Conservation (phyloP, 306 rosid species). For the Citrullus amarus region DNA sequence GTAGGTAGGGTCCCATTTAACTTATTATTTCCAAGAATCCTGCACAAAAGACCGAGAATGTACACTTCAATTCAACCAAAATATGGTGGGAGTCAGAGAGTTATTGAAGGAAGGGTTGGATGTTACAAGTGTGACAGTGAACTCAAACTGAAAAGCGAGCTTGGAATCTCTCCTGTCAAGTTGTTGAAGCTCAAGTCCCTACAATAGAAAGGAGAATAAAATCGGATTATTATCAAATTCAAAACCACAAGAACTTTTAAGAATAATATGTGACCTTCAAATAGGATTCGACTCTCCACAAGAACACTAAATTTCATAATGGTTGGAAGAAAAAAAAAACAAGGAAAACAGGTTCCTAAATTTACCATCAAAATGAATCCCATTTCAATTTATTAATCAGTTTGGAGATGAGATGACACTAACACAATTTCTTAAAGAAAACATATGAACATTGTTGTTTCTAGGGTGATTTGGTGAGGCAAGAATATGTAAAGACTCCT, state of each 20-base stretch:
- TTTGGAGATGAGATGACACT: neutral
- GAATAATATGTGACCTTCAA: neutral
- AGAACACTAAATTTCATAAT: neutral
- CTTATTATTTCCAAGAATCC: conserved; percentile 77
- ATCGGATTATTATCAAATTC: neutral
- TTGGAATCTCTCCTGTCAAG: conserved; percentile 42
- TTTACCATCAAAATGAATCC: neutral
- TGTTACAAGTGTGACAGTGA: conserved; percentile 48
- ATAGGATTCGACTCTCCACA: neutral
- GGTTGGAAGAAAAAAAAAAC: neutral
- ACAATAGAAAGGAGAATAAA: conserved; percentile 10
- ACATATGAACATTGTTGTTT: neutral
- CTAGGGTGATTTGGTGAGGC: neutral
- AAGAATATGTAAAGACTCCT: neutral
- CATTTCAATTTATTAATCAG: neutral
- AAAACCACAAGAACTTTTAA: neutral
- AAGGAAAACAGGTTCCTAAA: neutral
- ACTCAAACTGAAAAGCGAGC: conserved; percentile 54
- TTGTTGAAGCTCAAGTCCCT: conserved; percentile 95
- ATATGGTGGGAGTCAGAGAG: neutral
- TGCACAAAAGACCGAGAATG: conserved; percentile 9
- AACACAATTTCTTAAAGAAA: neutral
- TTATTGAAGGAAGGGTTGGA: conserved; percentile 1
- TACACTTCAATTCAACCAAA: conserved; percentile 7
- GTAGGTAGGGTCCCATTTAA: conserved; percentile 48